These are phyloP conservation scores for Suhomyces yuchorum DNA, from an alignment of 1,139 yeast genomes.

Conservation along the genomic window DNA sequence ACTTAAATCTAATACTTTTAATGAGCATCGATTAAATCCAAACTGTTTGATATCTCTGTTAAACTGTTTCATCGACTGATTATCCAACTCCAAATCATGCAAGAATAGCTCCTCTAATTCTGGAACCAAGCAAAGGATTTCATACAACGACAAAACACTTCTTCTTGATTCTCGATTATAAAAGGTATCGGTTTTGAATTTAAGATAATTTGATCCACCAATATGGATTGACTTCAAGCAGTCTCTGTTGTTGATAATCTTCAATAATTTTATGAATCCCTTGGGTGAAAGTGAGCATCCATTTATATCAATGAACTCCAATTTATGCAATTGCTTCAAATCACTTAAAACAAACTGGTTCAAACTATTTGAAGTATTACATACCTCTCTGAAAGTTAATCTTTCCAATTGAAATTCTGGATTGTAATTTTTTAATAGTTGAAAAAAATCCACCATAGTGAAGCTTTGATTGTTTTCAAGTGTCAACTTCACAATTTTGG, in stretches of 20 bases:
- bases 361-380: conserved; percentile 24
- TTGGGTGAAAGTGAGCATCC: conserved; percentile 34
- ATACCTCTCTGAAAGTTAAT: conserved; percentile 36
- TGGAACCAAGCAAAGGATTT: conserved; percentile 30
- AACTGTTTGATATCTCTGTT: conserved; percentile 26
- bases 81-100: conserved; percentile 43
- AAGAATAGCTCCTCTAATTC: conserved; percentile 28
- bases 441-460: conserved; percentile 31
- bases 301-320: conserved; percentile 38
- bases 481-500: conserved; percentile 25
- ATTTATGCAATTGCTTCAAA: conserved; percentile 27
- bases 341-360: conserved; percentile 30
- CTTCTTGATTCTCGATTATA: conserved; percentile 12
- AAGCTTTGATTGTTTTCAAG: conserved; percentile 40
- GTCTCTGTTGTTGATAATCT: conserved; percentile 21
- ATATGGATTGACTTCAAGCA: conserved; percentile 26
- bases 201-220: conserved; percentile 37
- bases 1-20: conserved; percentile 38
- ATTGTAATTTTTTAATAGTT: conserved; percentile 33
- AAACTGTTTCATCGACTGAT: conserved; percentile 36
- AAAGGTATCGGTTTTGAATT: conserved; percentile 33
- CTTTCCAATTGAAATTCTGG: conserved; percentile 30
- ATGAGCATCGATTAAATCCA: conserved; percentile 21
- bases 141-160: conserved; percentile 23
- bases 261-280: conserved; percentile 35